These are phyloP conservation scores for Lagenidium giganteum DNA, from an alignment of 352 stramenopile genomes.

Conservation along the genomic window DNA sequence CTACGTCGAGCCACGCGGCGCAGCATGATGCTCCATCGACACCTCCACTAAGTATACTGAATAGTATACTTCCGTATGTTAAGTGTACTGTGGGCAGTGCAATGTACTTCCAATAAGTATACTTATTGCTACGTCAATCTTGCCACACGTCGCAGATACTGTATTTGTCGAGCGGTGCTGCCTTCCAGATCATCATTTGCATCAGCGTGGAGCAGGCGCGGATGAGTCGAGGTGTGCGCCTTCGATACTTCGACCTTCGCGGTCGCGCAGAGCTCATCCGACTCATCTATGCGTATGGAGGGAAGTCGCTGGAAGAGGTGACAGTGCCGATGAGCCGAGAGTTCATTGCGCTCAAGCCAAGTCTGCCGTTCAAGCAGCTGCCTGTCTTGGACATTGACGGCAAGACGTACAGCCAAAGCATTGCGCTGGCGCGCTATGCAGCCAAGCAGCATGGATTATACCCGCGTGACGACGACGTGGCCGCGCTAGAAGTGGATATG, in stretches of 20 bases:
- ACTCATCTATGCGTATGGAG: constrained; percentile 29
- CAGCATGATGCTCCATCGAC: no score
- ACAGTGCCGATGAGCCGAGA: constrained; percentile 17
- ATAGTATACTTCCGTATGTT: no score
- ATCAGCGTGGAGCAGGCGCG: no score
- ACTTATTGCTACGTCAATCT: no score
- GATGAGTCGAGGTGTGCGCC: no score
- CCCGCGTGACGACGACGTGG: constrained; percentile 17
- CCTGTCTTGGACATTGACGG: constrained; percentile 41
- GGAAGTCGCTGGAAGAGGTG: constrained; percentile 32
- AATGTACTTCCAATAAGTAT: no score
- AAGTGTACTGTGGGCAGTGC: no score
- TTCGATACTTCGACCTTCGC: constrained; percentile 41
- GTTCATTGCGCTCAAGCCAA: constrained; percentile 28
- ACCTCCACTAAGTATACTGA: no score
- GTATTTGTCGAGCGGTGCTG: no score
- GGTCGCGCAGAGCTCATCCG: constrained; percentile 37
- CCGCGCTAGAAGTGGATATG: constrained; percentile 31
- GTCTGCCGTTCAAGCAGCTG: constrained; percentile 33
- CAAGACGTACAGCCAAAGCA: constrained; percentile 24
- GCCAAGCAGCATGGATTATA: constrained; percentile 33
- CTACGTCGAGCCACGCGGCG: no score
- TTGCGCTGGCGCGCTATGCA: constrained; percentile 36
- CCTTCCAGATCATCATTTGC: no score
- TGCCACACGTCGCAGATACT: no score